These are phyloP conservation scores for Naganishia onofrii DNA, from an alignment of 768 basidiomycete genomes.

Conservation along the genomic window DNA sequence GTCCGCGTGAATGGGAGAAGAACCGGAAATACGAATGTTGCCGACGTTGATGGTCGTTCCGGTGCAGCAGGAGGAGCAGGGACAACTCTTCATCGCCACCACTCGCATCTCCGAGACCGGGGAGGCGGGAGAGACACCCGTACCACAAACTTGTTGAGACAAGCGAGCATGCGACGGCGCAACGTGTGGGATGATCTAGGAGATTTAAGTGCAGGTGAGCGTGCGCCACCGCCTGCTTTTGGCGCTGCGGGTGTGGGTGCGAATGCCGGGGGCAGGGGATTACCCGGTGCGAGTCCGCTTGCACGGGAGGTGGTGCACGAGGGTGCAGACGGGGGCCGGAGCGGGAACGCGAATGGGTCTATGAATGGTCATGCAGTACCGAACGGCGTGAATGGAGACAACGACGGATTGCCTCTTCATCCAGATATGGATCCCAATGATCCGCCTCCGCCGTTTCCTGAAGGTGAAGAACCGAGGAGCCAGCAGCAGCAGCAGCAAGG, in stretches of 20 bases:
- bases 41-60: too few relatives aligned
- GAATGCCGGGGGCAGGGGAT: not conserved
- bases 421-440: slow-evolving; percentile 17
- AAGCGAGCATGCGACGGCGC: slow-evolving; percentile 28
- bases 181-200: slow-evolving; percentile 28
- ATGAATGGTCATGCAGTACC: too few relatives aligned
- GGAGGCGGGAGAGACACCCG: not conserved
- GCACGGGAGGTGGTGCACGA: not conserved
- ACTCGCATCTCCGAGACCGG: slow-evolving; percentile 9
- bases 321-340: not conserved
- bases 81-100: not conserved
- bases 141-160: not conserved
- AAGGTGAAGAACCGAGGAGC: not conserved
- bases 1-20: not conserved
- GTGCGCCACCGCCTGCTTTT: not conserved
- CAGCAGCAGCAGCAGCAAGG: too few relatives aligned
- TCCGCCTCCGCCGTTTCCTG: slow-evolving; percentile 27
- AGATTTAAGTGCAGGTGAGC: not conserved
- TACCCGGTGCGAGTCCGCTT: not conserved
- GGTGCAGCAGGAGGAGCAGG: too few relatives aligned
- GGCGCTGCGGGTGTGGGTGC: not conserved
- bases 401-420: not conserved
- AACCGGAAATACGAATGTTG: too few relatives aligned
- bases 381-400: not conserved
- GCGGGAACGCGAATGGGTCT: too few relatives aligned